These are phyloP conservation scores for Neurospora cerealis DNA, from an alignment of 495 filamentous ascomycete species.

Conservation along the genomic window DNA sequence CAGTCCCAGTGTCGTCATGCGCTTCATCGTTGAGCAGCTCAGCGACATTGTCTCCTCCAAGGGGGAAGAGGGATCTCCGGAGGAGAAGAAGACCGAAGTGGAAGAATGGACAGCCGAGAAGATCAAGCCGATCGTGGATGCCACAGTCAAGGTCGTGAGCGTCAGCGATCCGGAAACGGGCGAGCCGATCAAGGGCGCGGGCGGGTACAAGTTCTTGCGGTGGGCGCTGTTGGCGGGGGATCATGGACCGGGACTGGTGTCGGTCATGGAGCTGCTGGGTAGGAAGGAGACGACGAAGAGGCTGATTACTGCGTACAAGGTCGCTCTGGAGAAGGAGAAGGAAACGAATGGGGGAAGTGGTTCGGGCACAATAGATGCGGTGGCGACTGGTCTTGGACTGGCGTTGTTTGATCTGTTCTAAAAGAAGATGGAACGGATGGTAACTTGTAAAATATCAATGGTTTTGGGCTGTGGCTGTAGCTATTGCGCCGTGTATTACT, in stretches of 20 bases:
- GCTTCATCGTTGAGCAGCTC: not conserved
- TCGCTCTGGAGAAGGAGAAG: not conserved
- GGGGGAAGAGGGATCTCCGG: not conserved
- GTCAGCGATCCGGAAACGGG: constrained; percentile 25
- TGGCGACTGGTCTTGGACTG: not conserved
- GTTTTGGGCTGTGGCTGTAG: not conserved
- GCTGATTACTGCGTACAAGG: constrained; percentile 34
- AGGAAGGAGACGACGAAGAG: constrained; percentile 47
- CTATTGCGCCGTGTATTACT: not conserved
- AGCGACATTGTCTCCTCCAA: not conserved
- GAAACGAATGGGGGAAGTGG: not conserved
- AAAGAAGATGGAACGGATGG: not conserved
- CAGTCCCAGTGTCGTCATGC: not conserved
- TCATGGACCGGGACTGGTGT: constrained; percentile 48
- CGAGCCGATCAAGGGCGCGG: constrained; percentile 20
- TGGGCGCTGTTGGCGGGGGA: constrained; percentile 53
- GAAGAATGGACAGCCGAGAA: not conserved
- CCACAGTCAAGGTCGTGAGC: not conserved
- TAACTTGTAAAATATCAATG: not conserved
- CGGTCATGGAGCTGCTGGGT: constrained; percentile 55
- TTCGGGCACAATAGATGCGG: not conserved
- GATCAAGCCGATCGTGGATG: not conserved
- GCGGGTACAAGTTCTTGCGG: constrained; percentile 48
- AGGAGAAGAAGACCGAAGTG: not conserved
- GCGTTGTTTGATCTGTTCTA: not conserved